Percentiles rank a stretch among this genome's conserved stretches.
Evolutionary conservation across 345 rosid genomes (phyloP).

Genomic region (Geranium brycei): DNA sequence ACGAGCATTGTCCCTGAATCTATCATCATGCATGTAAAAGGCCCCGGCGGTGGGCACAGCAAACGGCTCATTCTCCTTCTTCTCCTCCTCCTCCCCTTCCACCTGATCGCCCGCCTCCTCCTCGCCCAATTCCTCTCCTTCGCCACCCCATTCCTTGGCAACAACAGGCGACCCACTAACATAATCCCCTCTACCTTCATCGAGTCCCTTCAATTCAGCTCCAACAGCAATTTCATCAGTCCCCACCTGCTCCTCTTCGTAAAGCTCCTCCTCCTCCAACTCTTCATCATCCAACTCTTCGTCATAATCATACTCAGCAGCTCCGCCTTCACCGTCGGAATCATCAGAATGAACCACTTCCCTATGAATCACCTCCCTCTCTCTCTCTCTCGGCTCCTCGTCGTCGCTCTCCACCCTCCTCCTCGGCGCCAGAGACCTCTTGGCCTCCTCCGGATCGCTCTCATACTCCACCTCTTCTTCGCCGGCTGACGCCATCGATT

Average conservation of each 20-base stretch:
- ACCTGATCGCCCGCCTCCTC: slow-evolving; percentile 11
- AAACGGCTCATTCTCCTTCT: slow-evolving; percentile 67
- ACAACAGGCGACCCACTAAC: slow-evolving; percentile 10
- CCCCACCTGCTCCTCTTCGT: slow-evolving; percentile 25
- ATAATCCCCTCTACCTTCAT: neutral
- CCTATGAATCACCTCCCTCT: slow-evolving; percentile 21
- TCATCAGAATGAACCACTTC: slow-evolving; percentile 43
- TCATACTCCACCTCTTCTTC: slow-evolving; percentile 60
- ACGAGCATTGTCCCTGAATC: slow-evolving; percentile 54
- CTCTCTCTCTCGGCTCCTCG: slow-evolving; percentile 26
- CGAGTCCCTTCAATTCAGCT: neutral
- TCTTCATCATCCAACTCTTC: slow-evolving; percentile 22
- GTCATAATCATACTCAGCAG: slow-evolving; percentile 41
- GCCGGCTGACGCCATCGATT: slow-evolving; percentile 33
- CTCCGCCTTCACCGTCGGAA: slow-evolving; percentile 62
- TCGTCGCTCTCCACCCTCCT: slow-evolving; percentile 81
- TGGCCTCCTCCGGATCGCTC: slow-evolving; percentile 83
- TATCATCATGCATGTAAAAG: slow-evolving; percentile 95
- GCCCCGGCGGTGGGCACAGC: slow-evolving; percentile 97
- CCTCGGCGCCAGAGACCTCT: slow-evolving; percentile 50
- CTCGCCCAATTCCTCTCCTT: slow-evolving; percentile 11
- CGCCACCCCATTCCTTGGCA: slow-evolving; percentile 18
- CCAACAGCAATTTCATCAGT: slow-evolving; percentile 17
- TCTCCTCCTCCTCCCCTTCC: slow-evolving; percentile 16
- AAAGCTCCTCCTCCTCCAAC: slow-evolving; percentile 16